Conservation (phyloP, 1,139 yeast genomes). For the Yamadazyma triangularis region DNA sequence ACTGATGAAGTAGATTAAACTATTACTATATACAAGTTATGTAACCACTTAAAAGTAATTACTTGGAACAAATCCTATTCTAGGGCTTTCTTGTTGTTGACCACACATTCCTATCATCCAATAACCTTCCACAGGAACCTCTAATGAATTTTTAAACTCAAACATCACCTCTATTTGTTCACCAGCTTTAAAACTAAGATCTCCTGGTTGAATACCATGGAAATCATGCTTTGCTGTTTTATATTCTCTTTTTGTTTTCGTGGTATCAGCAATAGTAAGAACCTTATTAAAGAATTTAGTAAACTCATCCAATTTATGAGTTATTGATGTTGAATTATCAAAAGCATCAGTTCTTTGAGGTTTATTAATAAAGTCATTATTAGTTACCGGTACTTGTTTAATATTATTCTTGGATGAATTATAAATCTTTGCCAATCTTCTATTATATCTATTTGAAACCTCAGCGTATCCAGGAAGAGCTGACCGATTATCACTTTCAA, state of each 20-base stretch:
- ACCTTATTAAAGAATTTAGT: conserved; percentile 21
- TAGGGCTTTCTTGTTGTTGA: conserved; percentile 9
- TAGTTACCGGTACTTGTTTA: conserved; percentile 23
- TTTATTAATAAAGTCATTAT: conserved; percentile 1
- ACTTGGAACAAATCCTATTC: conserved; percentile 41
- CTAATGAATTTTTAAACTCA: conserved; percentile 26
- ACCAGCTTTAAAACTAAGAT: conserved; percentile 34
- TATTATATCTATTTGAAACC: conserved; percentile 19
- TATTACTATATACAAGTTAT: conserved; percentile 1
- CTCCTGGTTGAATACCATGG: conserved; percentile 34
- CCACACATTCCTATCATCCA: conserved; percentile 34
- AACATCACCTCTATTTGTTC: conserved; percentile 31
- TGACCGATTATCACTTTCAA: conserved; percentile 1
- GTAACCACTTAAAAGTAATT: conserved; percentile 19
- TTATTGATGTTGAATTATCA: conserved; percentile 14
- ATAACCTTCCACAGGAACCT: conserved; percentile 15
- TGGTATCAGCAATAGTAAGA: conserved; percentile 4
- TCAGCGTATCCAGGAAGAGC: no score
- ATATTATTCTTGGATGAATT: conserved; percentile 35
- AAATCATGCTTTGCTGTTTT: conserved; percentile 26
- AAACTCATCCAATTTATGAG: conserved; percentile 25
- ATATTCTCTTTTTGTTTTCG: conserved; percentile 7
- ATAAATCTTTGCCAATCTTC: conserved; percentile 25
- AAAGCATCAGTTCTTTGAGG: conserved; percentile 6
- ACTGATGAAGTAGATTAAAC: conserved; percentile 42